Percentiles rank a stretch among this genome's conserved stretches.
phyloP scores from a whole-genome alignment of 768 basidiomycete species.

The Tricholoma flavovirens region DNA sequence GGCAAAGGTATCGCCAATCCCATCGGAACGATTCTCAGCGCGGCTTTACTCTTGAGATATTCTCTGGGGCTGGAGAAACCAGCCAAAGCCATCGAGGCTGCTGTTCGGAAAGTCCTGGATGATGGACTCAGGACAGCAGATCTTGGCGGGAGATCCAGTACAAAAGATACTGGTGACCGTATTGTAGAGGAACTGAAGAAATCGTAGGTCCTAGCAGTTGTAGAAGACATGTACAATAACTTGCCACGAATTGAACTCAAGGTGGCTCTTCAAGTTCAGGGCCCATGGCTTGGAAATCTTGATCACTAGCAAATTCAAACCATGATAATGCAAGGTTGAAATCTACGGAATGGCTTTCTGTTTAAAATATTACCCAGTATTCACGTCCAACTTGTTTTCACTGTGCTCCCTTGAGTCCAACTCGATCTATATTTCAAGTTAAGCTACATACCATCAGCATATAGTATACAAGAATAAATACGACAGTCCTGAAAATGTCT shows the following conservation, averaged over 20 bases:
- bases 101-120: slow-evolving; percentile 90
- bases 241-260: neutral
- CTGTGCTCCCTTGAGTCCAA: too few relatives aligned
- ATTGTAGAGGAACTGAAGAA: slow-evolving; percentile 68
- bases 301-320: neutral
- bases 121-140: slow-evolving; percentile 79
- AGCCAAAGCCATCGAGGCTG: slow-evolving; percentile 80
- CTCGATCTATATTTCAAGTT: too few relatives aligned
- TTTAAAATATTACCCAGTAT: too few relatives aligned
- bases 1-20: slow-evolving; percentile 92
- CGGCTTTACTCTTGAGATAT: slow-evolving; percentile 90
- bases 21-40: slow-evolving; percentile 90
- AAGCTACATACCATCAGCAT: too few relatives aligned
- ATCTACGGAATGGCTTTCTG: too few relatives aligned
- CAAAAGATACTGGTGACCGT: slow-evolving; percentile 78
- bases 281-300: neutral
- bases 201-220: slow-evolving; percentile 17
- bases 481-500: neutral
- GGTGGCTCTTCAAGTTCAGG: neutral
- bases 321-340: too few relatives aligned
- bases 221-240: neutral
- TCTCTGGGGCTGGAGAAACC: slow-evolving; percentile 85
- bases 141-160: slow-evolving; percentile 72
- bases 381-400: too few relatives aligned
- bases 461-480: too few relatives aligned